A percentile compares a stretch with the other conserved stretches of the same genome.
These are phyloP conservation scores for Ceratocystis alfenasii DNA, from an alignment of 2,329 filamentous ascomycete genomes.

Conservation along the genomic window DNA sequence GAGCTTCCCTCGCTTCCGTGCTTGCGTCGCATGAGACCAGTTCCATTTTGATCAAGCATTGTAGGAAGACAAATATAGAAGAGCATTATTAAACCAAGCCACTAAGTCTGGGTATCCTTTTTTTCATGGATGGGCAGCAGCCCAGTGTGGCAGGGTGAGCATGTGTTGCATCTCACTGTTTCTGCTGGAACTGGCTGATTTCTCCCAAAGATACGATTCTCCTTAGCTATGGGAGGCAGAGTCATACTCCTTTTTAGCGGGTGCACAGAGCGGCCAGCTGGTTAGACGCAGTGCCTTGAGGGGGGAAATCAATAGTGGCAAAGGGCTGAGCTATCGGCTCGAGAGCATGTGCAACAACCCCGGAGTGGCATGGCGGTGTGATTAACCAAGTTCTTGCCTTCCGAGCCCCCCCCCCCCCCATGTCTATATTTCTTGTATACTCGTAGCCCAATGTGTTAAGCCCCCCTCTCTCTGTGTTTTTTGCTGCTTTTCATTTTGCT, in stretches of 20 bases:
- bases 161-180: not conserved
- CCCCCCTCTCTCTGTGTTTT: too few species aligned
- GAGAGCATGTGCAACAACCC: not conserved
- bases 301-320: not conserved
- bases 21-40: not conserved
- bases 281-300: not conserved
- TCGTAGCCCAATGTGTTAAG: not conserved
- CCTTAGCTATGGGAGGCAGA: not conserved
- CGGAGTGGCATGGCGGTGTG: not conserved
- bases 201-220: not conserved
- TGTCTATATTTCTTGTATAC: not conserved
- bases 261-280: not conserved
- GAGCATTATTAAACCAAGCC: not conserved
- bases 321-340: not conserved
- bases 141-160: not conserved
- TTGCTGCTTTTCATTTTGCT: not conserved
- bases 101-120: not conserved
- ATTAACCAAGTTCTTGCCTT: not conserved
- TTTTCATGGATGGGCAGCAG: not conserved
- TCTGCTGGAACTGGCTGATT: not conserved
- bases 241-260: not conserved
- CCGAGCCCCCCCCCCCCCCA: slow-evolving; percentile 5
- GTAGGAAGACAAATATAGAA: not conserved
- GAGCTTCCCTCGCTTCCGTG: not conserved
- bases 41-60: not conserved